phyloP scores from a whole-genome alignment of 306 rosid species.

The Calophaca sinica region DNA sequence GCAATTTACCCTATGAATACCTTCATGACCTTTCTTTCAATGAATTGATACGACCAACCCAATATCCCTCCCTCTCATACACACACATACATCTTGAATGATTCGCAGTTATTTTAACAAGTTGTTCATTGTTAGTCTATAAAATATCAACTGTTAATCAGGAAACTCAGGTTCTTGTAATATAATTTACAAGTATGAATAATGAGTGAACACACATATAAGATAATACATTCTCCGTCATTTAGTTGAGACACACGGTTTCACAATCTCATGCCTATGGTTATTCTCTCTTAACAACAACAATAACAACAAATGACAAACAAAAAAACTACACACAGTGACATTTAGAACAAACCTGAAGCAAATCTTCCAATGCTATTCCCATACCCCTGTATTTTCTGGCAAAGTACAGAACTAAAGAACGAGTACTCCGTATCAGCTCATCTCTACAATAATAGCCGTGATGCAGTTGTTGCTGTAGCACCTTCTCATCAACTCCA shows the following conservation, averaged over 20 bases:
- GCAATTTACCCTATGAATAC: neutral
- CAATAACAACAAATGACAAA: conserved; percentile 20
- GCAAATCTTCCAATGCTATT: conserved; percentile 76
- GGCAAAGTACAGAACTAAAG: conserved; percentile 77
- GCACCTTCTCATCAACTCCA: conserved; percentile 67
- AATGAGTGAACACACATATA: conserved; percentile 5
- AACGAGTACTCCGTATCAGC: conserved; percentile 76
- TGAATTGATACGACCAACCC: neutral
- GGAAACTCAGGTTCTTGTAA: conserved; percentile 29
- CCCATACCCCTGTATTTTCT: conserved; percentile 83
- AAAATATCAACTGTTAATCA: neutral
- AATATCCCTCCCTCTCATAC: neutral
- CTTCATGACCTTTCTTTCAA: neutral
- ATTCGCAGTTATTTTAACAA: conserved; percentile 29
- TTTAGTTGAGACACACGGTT: too few relatives aligned
- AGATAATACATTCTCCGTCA: too few relatives aligned
- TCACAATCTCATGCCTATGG: too few relatives aligned
- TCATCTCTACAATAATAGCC: conserved; percentile 82
- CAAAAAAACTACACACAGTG: conserved; percentile 1
- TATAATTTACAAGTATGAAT: conserved; percentile 4
- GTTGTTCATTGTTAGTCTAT: conserved; percentile 25
- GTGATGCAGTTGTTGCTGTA: conserved; percentile 60
- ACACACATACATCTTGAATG: conserved; percentile 5
- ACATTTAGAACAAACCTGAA: conserved; percentile 71
- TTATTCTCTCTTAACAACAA: too few relatives aligned